A percentile compares a stretch with the other conserved stretches of the same genome.
Conservation (phyloP, 1,284 basidiomycete genomes). For the Trichosporon asahii region DNA sequence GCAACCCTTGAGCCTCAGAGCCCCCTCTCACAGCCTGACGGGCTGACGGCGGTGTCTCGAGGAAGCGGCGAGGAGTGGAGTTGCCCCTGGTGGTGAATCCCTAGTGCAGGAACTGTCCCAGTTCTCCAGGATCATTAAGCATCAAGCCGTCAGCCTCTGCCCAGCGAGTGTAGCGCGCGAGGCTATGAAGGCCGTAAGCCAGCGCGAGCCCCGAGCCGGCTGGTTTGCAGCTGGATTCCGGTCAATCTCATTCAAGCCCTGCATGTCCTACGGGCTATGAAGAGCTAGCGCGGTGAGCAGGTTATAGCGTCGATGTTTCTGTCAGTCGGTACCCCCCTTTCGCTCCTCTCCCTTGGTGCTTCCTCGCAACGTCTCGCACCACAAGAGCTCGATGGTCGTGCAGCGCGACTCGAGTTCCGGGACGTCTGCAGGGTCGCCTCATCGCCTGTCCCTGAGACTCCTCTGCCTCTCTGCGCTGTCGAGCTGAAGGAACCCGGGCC, state of each 20-base stretch:
- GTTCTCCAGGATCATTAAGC: slow-evolving; percentile 3
- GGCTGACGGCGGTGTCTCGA: background rate
- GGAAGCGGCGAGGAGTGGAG: background rate
- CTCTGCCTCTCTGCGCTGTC: too few species aligned
- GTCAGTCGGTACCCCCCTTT: too few species aligned
- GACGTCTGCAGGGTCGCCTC: background rate
- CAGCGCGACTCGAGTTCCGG: background rate
- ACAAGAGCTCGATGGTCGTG: background rate
- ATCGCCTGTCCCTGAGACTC: background rate
- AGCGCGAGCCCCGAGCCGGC: too few species aligned
- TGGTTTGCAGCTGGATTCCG: too few species aligned
- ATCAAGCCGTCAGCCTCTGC: slow-evolving; percentile 1
- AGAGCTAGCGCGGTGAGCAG: too few species aligned
- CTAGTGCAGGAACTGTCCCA: slow-evolving; percentile 1
- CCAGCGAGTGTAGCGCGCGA: background rate
- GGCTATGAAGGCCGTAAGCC: background rate
- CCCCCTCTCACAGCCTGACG: too few species aligned
- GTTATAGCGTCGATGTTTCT: too few species aligned
- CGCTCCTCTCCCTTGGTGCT: too few species aligned
- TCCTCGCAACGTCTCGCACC: background rate
- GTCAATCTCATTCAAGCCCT: too few species aligned
- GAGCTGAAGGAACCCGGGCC: background rate
- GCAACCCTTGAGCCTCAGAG: too few species aligned
- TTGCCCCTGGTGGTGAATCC: background rate
- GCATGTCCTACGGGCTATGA: too few species aligned